A percentile compares a stretch with the other conserved stretches of the same genome.
These are phyloP conservation scores for Talaromyces liani DNA, from an alignment of 495 filamentous ascomycete species.

Conservation along the genomic window DNA sequence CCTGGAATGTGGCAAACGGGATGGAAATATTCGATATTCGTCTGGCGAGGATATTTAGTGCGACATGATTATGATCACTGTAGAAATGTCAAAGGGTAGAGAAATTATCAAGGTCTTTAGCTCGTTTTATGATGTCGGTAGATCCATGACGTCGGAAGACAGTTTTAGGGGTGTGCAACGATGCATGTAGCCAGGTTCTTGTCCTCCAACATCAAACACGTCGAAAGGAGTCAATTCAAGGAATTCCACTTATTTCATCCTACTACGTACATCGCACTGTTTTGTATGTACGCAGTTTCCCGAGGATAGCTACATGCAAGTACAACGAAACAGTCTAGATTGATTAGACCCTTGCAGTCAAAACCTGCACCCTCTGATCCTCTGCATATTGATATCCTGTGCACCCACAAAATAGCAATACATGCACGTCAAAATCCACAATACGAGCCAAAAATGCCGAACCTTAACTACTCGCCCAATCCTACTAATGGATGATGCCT, in stretches of 20 bases:
- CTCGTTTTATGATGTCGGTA: neutral
- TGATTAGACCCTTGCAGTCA: neutral
- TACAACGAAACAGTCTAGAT: neutral
- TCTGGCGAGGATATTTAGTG: neutral
- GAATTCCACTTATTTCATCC: neutral
- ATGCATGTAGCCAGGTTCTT: neutral
- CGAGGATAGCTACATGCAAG: neutral
- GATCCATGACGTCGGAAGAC: neutral
- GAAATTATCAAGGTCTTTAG: neutral
- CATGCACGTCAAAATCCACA: neutral
- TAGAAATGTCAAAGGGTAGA: neutral
- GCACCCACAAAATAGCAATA: neutral
- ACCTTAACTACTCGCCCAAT: neutral
- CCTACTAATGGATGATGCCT: neutral
- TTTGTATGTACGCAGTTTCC: neutral
- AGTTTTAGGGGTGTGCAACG: neutral
- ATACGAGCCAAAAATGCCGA: neutral
- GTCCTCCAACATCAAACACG: neutral
- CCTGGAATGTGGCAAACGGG: slow-evolving; percentile 4
- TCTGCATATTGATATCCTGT: too few species aligned
- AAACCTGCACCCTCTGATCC: neutral
- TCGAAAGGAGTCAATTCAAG: neutral
- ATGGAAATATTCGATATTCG: neutral
- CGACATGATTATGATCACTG: neutral
- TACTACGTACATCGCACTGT: neutral